Percentiles rank a stretch among this genome's conserved stretches.
These are phyloP conservation scores for Nicotiana tomentosiformis DNA, from an alignment of 257 asterid genomes.

Conservation along the genomic window DNA sequence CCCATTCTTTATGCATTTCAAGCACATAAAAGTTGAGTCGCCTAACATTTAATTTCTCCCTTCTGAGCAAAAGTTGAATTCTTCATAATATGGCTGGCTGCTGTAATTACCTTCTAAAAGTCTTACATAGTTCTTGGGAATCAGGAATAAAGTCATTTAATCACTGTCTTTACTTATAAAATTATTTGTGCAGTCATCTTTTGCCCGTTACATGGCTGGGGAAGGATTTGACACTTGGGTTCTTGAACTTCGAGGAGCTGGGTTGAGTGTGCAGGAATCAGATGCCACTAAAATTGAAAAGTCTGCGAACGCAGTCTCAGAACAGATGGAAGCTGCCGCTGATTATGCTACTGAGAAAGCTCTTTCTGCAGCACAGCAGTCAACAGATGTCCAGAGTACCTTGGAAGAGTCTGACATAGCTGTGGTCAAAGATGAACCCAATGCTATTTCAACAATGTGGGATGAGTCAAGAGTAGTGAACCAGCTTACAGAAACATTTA, in stretches of 20 bases:
- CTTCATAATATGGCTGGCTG: neutral
- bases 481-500: constrained; percentile 66
- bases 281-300: constrained; percentile 56
- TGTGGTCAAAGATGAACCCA: constrained; percentile 35
- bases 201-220: constrained; percentile 95
- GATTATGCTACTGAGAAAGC: constrained; percentile 41
- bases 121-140: neutral
- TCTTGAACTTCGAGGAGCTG: constrained; percentile 96
- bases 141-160: constrained; percentile 8
- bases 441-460: constrained; percentile 42
- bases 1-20: neutral
- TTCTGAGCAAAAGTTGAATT: no score
- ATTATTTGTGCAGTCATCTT: constrained; percentile 65
- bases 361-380: constrained; percentile 33
- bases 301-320: constrained; percentile 50
- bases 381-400: constrained; percentile 23
- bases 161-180: constrained; percentile 11
- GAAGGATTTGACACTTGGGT: constrained; percentile 99
- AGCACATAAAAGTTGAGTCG: neutral
- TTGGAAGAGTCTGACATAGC: constrained; percentile 36
- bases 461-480: constrained; percentile 75
- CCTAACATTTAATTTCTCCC: neutral
- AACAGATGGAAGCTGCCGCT: constrained; percentile 54
- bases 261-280: constrained; percentile 62
- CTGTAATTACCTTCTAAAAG: neutral